These are phyloP conservation scores for Chytriomyces confervae DNA, from an alignment of 192 early-diverging fungal species.

Conservation along the genomic window DNA sequence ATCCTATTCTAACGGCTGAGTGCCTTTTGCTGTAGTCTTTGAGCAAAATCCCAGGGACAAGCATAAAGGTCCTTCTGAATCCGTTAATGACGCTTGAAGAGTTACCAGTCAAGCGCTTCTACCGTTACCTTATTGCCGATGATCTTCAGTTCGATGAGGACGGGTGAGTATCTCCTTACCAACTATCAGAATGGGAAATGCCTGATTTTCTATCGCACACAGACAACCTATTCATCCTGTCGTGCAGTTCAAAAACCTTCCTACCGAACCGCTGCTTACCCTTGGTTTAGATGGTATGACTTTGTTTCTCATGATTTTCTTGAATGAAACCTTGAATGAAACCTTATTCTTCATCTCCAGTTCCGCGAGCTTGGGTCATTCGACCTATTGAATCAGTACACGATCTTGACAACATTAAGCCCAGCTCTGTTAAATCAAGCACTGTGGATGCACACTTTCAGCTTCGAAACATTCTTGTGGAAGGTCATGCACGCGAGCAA, in stretches of 20 bases:
- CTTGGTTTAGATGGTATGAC: conserved; percentile 79
- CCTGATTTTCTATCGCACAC: not conserved
- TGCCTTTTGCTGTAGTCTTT: conserved; percentile 44
- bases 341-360: conserved; percentile 19
- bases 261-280: conserved; percentile 80
- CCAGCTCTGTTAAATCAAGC: conserved; percentile 42
- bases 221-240: conserved; percentile 40
- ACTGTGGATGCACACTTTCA: conserved; percentile 79
- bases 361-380: conserved; percentile 88
- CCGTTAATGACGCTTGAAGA: conserved; percentile 62
- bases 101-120: conserved; percentile 86
- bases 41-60: conserved; percentile 64
- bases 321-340: not conserved
- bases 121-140: conserved; percentile 79
- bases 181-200: not conserved
- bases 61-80: conserved; percentile 72
- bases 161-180: conserved; percentile 11
- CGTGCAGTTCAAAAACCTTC: conserved; percentile 77
- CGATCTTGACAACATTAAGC: conserved; percentile 92
- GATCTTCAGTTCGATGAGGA: conserved; percentile 68
- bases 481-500: conserved; percentile 84
- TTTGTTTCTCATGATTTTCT: not conserved
- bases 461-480: conserved; percentile 84
- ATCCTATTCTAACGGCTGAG: not conserved
- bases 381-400: conserved; percentile 78